Base-by-base conservation (phyloP, 345 rosid species). In the Lagerstroemia speciosa region DNA sequence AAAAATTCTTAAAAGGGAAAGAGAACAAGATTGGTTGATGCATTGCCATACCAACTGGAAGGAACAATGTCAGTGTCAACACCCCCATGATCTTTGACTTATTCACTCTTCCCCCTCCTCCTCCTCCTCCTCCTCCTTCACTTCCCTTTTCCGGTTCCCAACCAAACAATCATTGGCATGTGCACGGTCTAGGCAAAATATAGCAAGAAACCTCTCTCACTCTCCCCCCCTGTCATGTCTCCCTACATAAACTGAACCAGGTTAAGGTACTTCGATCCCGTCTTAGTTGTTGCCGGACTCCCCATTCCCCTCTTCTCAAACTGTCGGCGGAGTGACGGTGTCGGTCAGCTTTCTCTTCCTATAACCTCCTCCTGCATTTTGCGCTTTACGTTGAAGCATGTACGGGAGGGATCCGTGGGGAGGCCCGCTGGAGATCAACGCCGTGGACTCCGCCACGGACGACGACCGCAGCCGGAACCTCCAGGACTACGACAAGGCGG, bases 321-420 rank as follows among this genome's bases (percentile, higher is more conserved):
- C 24, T 48, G 29, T 52, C 11, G 26, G 26, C 22, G 11, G 29
- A 52, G 53, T 16, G 53, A 17, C 24, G 14, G 22, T 20, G n/a
- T 48, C 53, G 3, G 5, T 48, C n/a, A 1, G n/a, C 53, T 9
- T 37, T 4, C 22, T 17, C 53, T 17, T 9, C 60, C 2, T 2
- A 20, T 2, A 34, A 38, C 15, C n/a, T n/a, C 16, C 69, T 2
- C 17, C 20, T 5, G 12, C 22, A 32, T 15, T 66, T 11, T 17
- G 61, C 50, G 24, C 0, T 30, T 40, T 53, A 3, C 27, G 30
- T 8, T 0, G n/a, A 19, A 20, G 55, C 41, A 94, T 94, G 99
- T 94, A 89, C 80, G 99, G 97, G 3, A 66, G 99, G 68, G 99
- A 94, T 82, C 97, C 96, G 6, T 94, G 99, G 99, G 95, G 99